Evolutionary conservation across 768 basidiomycete species (phyloP).

Genomic region (Termitomyces sp.): DNA sequence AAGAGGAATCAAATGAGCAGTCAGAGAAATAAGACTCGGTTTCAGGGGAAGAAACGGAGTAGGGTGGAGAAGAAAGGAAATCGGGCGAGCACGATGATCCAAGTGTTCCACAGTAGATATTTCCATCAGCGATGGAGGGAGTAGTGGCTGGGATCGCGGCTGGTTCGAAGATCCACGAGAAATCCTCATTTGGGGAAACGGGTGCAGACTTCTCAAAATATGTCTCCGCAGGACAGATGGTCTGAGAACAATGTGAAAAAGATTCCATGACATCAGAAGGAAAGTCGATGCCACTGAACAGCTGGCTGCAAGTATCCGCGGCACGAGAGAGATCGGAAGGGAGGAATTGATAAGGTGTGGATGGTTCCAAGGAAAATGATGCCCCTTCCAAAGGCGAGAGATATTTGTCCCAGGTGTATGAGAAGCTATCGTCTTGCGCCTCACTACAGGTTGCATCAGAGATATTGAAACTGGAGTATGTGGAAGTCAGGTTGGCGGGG

Average conservation of each 20-base stretch:
- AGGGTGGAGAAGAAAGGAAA: neutral
- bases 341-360: neutral
- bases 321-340: neutral
- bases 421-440: neutral
- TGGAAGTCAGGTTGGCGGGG: neutral
- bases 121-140: neutral
- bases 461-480: neutral
- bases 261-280: neutral
- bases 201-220: neutral
- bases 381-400: neutral
- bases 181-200: neutral
- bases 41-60: neutral
- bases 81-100: neutral
- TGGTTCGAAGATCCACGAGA: neutral
- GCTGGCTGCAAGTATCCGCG: slow-evolving; percentile 1
- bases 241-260: neutral
- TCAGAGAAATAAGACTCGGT: neutral
- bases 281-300: neutral
- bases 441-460: neutral
- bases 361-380: neutral
- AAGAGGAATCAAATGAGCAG: neutral
- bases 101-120: neutral
- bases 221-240: neutral
- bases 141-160: neutral
- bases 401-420: slow-evolving; percentile 5